Conservation (phyloP, 2,329 filamentous ascomycete species). For the Penicillium brevicompactum region DNA sequence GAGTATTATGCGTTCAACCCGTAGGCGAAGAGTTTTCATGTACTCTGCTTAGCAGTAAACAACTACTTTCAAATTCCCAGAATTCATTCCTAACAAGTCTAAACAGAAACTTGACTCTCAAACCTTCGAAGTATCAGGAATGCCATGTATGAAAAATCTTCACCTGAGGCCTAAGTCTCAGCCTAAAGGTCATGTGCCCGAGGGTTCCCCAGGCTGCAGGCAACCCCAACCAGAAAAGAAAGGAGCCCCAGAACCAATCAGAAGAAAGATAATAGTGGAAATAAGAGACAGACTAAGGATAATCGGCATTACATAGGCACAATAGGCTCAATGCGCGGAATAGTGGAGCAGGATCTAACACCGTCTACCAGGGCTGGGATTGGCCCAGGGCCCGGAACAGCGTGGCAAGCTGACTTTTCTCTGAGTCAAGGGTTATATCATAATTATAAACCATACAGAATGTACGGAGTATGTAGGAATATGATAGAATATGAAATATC, state of each 20-base stretch:
- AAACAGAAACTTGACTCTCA: no score
- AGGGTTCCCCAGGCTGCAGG: slow-evolving; percentile 14
- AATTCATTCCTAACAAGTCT: no score
- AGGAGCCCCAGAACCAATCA: slow-evolving; percentile 10
- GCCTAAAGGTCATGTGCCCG: slow-evolving; percentile 13
- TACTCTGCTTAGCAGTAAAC: no score
- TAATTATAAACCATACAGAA: no score
- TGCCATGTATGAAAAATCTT: background rate
- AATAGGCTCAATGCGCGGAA: background rate
- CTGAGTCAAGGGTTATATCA: slow-evolving; percentile 9
- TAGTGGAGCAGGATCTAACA: slow-evolving; percentile 6
- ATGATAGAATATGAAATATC: no score
- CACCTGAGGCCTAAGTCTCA: slow-evolving; percentile 20
- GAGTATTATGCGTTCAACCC: no score
- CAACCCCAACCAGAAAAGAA: slow-evolving; percentile 15
- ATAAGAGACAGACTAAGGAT: background rate
- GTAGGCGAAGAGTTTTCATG: no score
- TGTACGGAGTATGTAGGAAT: background rate
- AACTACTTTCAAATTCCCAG: no score
- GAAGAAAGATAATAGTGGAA: background rate
- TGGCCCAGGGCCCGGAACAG: slow-evolving; percentile 10
- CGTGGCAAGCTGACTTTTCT: slow-evolving; percentile 15
- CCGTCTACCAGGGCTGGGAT: slow-evolving; percentile 2
- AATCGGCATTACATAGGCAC: background rate
- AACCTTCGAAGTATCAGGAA: no score